Conservation (phyloP, 2,329 filamentous ascomycete genomes). For the Diaporthe nobilis region DNA sequence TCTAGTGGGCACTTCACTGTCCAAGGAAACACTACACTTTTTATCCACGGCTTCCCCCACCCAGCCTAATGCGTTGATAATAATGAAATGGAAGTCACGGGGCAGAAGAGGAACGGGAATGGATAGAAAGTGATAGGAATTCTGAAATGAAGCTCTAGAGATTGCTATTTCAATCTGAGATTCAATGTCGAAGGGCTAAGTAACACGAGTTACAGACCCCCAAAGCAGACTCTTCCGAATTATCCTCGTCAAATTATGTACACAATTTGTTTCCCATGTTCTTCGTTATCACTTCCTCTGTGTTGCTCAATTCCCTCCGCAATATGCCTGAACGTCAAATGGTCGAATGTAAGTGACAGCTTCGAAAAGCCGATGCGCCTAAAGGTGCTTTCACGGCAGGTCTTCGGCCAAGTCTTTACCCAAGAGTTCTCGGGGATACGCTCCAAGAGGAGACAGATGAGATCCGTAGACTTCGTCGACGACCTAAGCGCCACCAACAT, state of each 20-base stretch:
- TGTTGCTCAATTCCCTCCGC: not conserved
- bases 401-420: not conserved
- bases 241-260: not conserved
- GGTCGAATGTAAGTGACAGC: not conserved
- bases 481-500: not conserved
- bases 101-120: too few relatives aligned
- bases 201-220: too few relatives aligned
- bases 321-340: not conserved
- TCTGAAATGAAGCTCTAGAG: too few relatives aligned
- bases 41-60: too few relatives aligned
- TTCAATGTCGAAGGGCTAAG: too few relatives aligned
- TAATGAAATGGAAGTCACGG: too few relatives aligned
- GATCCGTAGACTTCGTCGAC: not conserved
- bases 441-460: constrained; percentile 26
- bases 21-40: too few relatives aligned
- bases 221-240: not conserved
- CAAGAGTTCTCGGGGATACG: not conserved
- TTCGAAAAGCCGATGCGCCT: constrained; percentile 1
- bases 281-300: not conserved
- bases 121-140: too few relatives aligned
- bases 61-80: too few relatives aligned
- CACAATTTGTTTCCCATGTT: not conserved
- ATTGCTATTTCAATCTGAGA: too few relatives aligned
- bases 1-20: too few relatives aligned
- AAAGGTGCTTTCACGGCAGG: not conserved